phyloP scores from a whole-genome alignment of 805 yeast genomes.

The Candida morakotiae region DNA sequence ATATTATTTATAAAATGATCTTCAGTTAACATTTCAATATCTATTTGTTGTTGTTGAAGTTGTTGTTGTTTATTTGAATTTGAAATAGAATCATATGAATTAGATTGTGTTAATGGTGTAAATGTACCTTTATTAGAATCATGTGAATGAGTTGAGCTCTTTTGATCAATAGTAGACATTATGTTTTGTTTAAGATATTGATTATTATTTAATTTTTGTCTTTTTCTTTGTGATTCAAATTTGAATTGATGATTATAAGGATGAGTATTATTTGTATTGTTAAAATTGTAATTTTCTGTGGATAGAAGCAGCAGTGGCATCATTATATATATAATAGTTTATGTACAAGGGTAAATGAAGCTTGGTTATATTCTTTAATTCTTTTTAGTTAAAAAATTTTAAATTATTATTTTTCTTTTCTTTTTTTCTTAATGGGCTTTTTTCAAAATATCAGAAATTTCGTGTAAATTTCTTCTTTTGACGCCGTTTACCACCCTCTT shows the following conservation, averaged over 20 bases:
- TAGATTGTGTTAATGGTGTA: slow-evolving; percentile 8
- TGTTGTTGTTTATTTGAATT: neutral
- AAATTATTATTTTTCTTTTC: no score
- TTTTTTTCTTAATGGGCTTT: no score
- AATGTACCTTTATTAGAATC: slow-evolving; percentile 5
- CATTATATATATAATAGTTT: no score
- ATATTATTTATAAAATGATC: neutral
- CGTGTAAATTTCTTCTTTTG: no score
- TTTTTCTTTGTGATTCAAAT: slow-evolving; percentile 5
- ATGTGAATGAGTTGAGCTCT: neutral
- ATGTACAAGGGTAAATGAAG: no score
- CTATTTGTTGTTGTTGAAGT: neutral
- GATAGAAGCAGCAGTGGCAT: neutral
- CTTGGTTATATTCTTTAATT: no score
- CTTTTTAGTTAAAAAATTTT: no score
- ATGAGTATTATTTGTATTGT: no score
- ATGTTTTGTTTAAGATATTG: neutral
- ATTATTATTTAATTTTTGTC: slow-evolving; percentile 5
- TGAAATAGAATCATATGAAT: slow-evolving; percentile 4
- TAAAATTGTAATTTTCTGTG: neutral
- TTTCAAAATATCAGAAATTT: no score
- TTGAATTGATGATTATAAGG: no score
- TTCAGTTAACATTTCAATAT: slow-evolving; percentile 1
- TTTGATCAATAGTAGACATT: neutral
- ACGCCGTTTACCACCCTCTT: no score